Evolutionary conservation across 2,329 filamentous ascomycete species (phyloP), one percentile per base, ranked within the genome.

Genomic region (Sarocladium oryzae): DNA sequence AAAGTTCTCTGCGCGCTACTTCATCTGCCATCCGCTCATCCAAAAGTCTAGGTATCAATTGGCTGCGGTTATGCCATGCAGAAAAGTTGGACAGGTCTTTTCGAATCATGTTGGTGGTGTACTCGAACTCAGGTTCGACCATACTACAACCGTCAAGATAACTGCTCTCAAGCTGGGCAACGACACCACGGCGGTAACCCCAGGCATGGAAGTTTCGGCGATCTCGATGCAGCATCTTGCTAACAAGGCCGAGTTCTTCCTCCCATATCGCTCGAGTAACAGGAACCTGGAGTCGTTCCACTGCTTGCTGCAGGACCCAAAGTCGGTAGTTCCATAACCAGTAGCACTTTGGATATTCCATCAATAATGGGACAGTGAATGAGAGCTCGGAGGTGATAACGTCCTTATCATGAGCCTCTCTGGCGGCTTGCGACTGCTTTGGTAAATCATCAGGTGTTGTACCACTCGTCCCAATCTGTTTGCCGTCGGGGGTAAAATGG

Each of bases 301-400:
- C 87, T 30, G 84, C 84, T 65, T 89, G 81, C 51, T 85, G 74
- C 13, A 99, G 74, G 2, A 92, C 73, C 91, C 93, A 99, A 41
- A 86, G 70, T 24, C 93, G 85, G 68, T 96, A 92, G 60, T 96
- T 95, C 93, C 93, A 99, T 62, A 99, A 92, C 92, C 93, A 97
- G 72, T 99, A 99, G 75, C 93, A 97, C 67, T 99, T 99, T 6
- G 93, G 93, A 57, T 83, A 92, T 57, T 89, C 82, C 56, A 88
- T 78, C 48, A 99, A 79, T 18, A 99, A 77, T 1, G 89, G 88
- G 36, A 96, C 81, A 30, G 92, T 84, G 63, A 96, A 96, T 45
- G 73, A 72, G 30, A 99, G 75, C 65, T 99, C 93, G 51, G 79
- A 74, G 43, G 80, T 78, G 55, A 97, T 77, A 28, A 85, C 63